Percentiles rank a stretch among this genome's conserved stretches.
Evolutionary conservation across 2,329 filamentous ascomycete species (phyloP).

Genomic region (Nectriaceae sp.): DNA sequence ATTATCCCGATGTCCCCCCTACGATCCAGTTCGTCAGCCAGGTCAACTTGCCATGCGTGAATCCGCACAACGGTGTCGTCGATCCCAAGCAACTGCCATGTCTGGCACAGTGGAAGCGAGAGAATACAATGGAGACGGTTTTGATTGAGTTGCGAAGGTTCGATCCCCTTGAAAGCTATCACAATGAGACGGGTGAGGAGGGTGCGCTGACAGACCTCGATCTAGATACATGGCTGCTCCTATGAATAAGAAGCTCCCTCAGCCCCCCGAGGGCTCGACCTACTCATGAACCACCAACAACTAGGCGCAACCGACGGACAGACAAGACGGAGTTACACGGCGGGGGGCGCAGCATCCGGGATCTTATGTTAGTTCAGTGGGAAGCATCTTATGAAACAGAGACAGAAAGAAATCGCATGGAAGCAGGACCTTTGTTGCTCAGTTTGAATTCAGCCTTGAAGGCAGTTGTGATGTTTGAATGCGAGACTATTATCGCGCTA

Average conservation of each 20-base stretch:
- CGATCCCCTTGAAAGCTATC: slow-evolving; percentile 18
- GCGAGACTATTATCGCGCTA: slow-evolving; percentile 23
- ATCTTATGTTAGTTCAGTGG: no score
- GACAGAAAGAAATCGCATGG: no score
- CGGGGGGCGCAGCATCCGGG: no score
- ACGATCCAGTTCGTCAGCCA: slow-evolving; percentile 90
- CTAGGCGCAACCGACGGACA: background rate
- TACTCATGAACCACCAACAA: slow-evolving; percentile 33
- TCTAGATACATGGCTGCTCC: slow-evolving; percentile 88
- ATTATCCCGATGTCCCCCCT: slow-evolving; percentile 88
- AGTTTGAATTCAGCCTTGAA: no score
- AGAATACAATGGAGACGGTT: slow-evolving; percentile 94
- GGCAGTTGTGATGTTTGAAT: slow-evolving; percentile 5
- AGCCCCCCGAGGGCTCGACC: slow-evolving; percentile 81
- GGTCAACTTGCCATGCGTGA: slow-evolving; percentile 95
- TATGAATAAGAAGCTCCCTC: slow-evolving; percentile 90
- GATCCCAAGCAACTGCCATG: slow-evolving; percentile 83
- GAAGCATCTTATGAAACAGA: no score
- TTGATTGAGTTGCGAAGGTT: slow-evolving; percentile 83
- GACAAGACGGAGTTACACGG: no score
- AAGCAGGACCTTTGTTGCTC: no score
- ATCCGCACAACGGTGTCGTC: slow-evolving; percentile 77
- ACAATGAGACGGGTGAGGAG: background rate
- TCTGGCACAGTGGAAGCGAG: slow-evolving; percentile 85
- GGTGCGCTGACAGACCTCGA: background rate